Conservation (phyloP, 257 asterid genomes). For the Anisodus acutangulus region DNA sequence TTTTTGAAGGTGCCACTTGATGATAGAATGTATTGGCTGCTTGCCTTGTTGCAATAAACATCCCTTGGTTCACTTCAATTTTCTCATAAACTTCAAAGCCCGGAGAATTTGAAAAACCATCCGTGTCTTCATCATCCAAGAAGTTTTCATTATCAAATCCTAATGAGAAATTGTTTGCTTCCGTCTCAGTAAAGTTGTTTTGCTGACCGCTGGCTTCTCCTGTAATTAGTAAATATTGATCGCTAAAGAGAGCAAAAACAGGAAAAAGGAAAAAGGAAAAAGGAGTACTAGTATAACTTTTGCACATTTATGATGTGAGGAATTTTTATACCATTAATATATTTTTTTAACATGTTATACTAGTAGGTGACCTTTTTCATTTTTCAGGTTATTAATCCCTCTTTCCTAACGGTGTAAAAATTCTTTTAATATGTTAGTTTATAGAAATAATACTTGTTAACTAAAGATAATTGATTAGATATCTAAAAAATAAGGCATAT, state of each 20-base stretch:
- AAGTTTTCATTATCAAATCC: slow-evolving; percentile 39
- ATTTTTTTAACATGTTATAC: background rate
- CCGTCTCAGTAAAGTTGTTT: slow-evolving; percentile 31
- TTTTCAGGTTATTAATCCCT: background rate
- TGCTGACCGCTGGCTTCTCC: slow-evolving; percentile 42
- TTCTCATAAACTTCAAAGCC: slow-evolving; percentile 50
- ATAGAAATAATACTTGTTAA: too few species aligned
- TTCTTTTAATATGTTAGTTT: too few species aligned
- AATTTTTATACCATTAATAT: too few species aligned
- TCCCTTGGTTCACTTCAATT: slow-evolving; percentile 47
- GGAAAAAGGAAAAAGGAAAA: background rate
- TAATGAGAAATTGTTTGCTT: slow-evolving; percentile 36
- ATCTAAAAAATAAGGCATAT: too few species aligned
- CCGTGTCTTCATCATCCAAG: slow-evolving; percentile 40
- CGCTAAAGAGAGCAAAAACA: background rate
- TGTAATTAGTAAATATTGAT: slow-evolving; percentile 26
- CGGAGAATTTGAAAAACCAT: slow-evolving; percentile 43
- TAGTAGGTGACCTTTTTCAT: too few species aligned
- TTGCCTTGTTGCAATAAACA: slow-evolving; percentile 49
- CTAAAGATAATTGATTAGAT: too few species aligned
- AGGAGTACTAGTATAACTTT: background rate
- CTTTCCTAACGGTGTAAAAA: too few species aligned
- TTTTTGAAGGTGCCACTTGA: slow-evolving; percentile 50
- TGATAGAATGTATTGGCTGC: slow-evolving; percentile 49
- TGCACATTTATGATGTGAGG: background rate